These are phyloP conservation scores for Isochrysis galbana DNA, from an alignment of 78 protist genomes.

Conservation along the genomic window DNA sequence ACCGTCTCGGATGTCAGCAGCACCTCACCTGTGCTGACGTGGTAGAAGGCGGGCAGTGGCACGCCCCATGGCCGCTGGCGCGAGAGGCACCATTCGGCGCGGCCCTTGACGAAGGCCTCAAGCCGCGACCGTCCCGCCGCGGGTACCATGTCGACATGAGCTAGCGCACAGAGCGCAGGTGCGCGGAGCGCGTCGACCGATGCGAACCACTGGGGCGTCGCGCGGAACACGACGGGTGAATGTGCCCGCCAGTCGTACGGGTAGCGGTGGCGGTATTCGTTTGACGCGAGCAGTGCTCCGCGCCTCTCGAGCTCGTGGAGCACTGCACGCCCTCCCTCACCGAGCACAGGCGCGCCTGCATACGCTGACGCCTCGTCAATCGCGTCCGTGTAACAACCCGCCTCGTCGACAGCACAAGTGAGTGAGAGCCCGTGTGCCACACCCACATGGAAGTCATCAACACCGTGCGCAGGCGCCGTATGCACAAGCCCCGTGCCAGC, in stretches of 20 bases:
- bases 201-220: conserved; percentile 48
- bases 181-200: neutral
- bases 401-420: conserved; percentile 31
- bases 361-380: conserved; percentile 19
- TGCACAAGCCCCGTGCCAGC: conserved; percentile 93
- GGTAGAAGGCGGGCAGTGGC: conserved; percentile 90
- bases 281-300: neutral
- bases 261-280: conserved; percentile 74
- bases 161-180: conserved; percentile 7
- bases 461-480: conserved; percentile 94
- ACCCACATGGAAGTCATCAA: conserved; percentile 56
- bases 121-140: conserved; percentile 22
- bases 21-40: conserved; percentile 13
- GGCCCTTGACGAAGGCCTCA: conserved; percentile 48
- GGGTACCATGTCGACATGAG: conserved; percentile 26
- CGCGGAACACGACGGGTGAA: conserved; percentile 81
- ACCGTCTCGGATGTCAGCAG: conserved; percentile 41
- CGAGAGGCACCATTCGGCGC: conserved; percentile 90
- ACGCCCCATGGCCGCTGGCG: conserved; percentile 95
- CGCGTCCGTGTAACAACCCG: conserved; percentile 14
- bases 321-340: conserved; percentile 62
- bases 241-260: conserved; percentile 95
- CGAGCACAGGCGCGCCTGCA: conserved; percentile 65
- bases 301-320: conserved; percentile 26
- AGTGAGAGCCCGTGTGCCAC: conserved; percentile 5